Base-by-base conservation (phyloP, 148 eudicot genomes). In the Rhododendron griersonianum region DNA sequence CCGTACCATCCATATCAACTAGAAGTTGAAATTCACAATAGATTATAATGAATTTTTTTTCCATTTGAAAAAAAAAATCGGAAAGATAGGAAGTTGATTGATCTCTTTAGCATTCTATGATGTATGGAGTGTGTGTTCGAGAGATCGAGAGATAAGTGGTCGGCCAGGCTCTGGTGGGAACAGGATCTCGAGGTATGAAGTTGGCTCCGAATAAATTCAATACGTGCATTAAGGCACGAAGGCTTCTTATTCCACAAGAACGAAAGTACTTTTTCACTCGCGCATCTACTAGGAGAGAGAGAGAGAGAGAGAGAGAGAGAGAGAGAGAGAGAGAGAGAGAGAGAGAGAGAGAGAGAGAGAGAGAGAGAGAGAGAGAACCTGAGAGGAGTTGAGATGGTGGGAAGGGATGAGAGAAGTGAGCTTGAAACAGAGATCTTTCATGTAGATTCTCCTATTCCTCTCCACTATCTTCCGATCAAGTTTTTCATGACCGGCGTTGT, bases 321-420 rank as follows among this genome's bases (percentile, higher is more conserved):
- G 30, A 28, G 30, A 28, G 30, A 28, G 30, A 28, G 30, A 28
- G 30, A 28, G 30, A 28, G 30, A 28, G 30, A 28, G 30, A 28
- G 30, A 28, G 30, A 28, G 30, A 28, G 30, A 28, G 30, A 28
- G 30, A 28, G 30, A 30, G 30, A 30, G 30, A 30, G 30, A 30
- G 30, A 30, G 30, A 51, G 39, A 79, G 61, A 45, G 18, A 8
- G 48, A 11, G 15, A 33, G 35, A 33, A 88, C 91, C 90, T 82
- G 81, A 4, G 87, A 77, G 74, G 86, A 86, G 1, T 83, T 81
- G 85, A 90, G 81, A 25, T 85, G 87, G 1, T 86, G 86, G 48
- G 90, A 33, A 74, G 93, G 93, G 47, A 92, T 44, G 57, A 87
- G 87, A 83, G 91, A 87, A 86, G 86, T 61, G 44, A 92, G 91